Percentiles rank a stretch among this genome's conserved stretches.
phyloP scores from a whole-genome alignment of 1,284 basidiomycete species.

The Blastosporella zonata region DNA sequence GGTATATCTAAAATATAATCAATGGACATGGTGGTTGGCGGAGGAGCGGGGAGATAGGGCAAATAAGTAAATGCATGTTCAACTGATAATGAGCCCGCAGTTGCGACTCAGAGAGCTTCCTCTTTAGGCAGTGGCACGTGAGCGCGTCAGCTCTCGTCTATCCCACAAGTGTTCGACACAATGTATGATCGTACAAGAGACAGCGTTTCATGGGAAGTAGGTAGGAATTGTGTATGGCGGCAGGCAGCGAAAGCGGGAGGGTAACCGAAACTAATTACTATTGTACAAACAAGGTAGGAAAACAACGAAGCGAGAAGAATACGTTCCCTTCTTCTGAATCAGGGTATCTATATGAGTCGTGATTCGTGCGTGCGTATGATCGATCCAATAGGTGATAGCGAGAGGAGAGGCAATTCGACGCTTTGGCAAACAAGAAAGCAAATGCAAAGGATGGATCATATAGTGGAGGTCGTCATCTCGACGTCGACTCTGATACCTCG shows the following conservation, averaged over 20 bases:
- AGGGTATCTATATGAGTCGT: slow-evolving; percentile 6
- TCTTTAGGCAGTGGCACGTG: neutral
- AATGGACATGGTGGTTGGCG: slow-evolving; percentile 15
- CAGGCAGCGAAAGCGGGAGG: neutral
- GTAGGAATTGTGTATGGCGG: slow-evolving; percentile 2
- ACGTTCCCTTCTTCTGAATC: slow-evolving; percentile 5
- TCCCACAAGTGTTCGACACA: neutral
- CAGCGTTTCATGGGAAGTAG: neutral
- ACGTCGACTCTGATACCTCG: slow-evolving; percentile 64
- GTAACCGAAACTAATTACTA: slow-evolving; percentile 7
- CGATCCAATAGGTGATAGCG: slow-evolving; percentile 17
- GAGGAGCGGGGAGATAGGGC: neutral
- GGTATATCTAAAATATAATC: slow-evolving; percentile 38
- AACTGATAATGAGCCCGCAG: slow-evolving; percentile 6
- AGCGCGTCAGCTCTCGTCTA: neutral
- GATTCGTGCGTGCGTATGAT: slow-evolving; percentile 16
- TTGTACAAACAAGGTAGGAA: slow-evolving; percentile 11
- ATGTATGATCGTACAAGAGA: neutral
- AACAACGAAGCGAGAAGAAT: slow-evolving; percentile 3
- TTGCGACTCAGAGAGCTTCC: neutral
- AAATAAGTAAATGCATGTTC: slow-evolving; percentile 1
- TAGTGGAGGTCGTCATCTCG: slow-evolving; percentile 54
- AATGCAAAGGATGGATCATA: slow-evolving; percentile 30
- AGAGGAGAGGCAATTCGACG: slow-evolving; percentile 5
- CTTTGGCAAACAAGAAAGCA: slow-evolving; percentile 16